Percentiles rank a stretch among this genome's conserved stretches.
phyloP scores from a whole-genome alignment of 176 grass and related monocot species.

The Aegilops speltoides region DNA sequence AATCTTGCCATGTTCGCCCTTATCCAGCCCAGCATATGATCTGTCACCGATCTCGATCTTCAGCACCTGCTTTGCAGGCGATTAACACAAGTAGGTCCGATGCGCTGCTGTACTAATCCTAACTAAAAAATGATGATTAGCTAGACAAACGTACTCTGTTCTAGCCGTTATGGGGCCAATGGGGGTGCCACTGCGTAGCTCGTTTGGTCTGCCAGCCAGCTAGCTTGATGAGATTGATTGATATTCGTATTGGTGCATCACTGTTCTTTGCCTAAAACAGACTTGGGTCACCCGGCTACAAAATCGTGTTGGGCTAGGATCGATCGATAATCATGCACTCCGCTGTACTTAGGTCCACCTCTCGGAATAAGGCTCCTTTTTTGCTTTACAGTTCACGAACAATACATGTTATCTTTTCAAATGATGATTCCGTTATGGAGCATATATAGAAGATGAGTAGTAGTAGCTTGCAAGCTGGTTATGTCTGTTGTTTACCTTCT shows the following conservation, averaged over 20 bases:
- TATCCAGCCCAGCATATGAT: background rate
- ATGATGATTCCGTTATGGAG: slow-evolving; percentile 9
- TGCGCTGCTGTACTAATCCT: background rate
- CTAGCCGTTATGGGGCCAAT: no score
- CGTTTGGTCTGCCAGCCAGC: no score
- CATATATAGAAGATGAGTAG: background rate
- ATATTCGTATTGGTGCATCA: background rate
- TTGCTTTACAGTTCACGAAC: slow-evolving; percentile 42
- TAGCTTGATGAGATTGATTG: background rate
- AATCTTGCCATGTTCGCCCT: background rate
- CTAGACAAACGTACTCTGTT: background rate
- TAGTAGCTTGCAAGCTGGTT: slow-evolving; percentile 23
- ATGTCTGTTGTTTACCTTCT: background rate
- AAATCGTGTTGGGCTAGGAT: background rate
- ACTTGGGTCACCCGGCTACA: background rate
- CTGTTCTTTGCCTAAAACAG: background rate
- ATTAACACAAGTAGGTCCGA: background rate
- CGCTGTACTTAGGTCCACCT: background rate
- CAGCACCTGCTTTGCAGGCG: background rate
- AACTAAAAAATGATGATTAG: background rate
- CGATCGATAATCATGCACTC: background rate
- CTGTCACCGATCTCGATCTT: background rate
- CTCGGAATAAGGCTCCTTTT: background rate
- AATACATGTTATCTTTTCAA: slow-evolving; percentile 13
- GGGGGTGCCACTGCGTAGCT: no score